Conservation (phyloP, 2,329 filamentous ascomycete species). For the Apiospora kogelbergensis region DNA sequence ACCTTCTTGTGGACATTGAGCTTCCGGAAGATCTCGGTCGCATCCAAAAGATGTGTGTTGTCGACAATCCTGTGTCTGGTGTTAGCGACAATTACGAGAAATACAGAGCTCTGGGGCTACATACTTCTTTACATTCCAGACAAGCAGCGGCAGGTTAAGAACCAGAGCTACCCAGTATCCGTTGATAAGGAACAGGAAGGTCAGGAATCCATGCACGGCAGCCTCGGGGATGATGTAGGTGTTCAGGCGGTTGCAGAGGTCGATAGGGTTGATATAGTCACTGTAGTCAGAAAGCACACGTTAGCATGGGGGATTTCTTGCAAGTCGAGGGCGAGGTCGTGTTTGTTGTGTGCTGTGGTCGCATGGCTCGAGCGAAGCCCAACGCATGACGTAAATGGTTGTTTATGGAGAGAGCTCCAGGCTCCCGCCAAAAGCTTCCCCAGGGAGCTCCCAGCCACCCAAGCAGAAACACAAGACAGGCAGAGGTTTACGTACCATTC, state of each 20-base stretch:
- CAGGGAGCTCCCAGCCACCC: neutral
- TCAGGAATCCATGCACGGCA: conserved; percentile 93
- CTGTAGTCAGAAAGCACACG: conserved; percentile 43
- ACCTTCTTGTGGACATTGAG: conserved; percentile 99
- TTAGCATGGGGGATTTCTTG: neutral
- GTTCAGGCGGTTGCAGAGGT: conserved; percentile 99
- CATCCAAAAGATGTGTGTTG: conserved; percentile 94
- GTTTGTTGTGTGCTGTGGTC: conserved; percentile 5
- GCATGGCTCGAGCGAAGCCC: conserved; percentile 23
- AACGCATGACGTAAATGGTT: conserved; percentile 12
- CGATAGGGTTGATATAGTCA: conserved; percentile 99
- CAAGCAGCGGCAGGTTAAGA: conserved; percentile 87
- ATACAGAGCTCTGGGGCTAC: conserved; percentile 35
- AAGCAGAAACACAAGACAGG: conserved; percentile 13
- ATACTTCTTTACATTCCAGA: conserved; percentile 97
- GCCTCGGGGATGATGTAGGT: conserved; percentile 99
- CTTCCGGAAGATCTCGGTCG: conserved; percentile 99
- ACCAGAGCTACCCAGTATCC: conserved; percentile 96
- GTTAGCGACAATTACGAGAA: conserved; percentile 17
- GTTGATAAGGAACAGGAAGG: conserved; percentile 94
- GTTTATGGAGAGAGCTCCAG: neutral
- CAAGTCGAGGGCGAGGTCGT: neutral
- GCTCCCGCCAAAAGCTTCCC: neutral
- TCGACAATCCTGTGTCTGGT: conserved; percentile 74
- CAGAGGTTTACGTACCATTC: conserved; percentile 74